phyloP scores from a whole-genome alignment of 305 asterid species.

The Ilex paraguariensis region DNA sequence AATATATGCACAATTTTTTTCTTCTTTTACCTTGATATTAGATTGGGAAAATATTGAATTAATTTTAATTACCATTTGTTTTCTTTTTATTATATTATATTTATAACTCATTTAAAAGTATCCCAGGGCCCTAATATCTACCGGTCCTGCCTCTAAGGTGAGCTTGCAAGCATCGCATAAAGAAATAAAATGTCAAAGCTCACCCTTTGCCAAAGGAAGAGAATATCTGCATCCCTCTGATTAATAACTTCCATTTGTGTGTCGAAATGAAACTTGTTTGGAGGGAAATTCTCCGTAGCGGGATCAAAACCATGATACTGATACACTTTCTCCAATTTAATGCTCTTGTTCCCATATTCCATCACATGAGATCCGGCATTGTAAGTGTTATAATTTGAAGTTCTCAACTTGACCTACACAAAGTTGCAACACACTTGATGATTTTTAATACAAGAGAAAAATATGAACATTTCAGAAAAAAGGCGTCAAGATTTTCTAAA shows the following conservation, averaged over 20 bases:
- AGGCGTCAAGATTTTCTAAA: not conserved
- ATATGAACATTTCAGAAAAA: no score
- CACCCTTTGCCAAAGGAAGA: conserved; percentile 67
- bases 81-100: no score
- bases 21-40: no score
- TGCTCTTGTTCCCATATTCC: conserved; percentile 74
- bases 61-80: no score
- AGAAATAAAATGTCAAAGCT: conserved; percentile 6
- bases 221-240: conserved; percentile 82
- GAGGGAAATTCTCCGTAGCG: conserved; percentile 54
- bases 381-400: conserved; percentile 54
- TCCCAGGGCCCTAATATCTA: no score
- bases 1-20: no score
- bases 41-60: no score
- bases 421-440: not conserved
- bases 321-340: conserved; percentile 56
- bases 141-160: no score
- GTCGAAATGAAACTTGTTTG: conserved; percentile 25
- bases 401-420: conserved; percentile 69
- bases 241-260: conserved; percentile 47
- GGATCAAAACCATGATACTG: conserved; percentile 80
- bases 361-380: conserved; percentile 79
- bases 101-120: no score
- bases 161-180: no score
- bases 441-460: no score